These are phyloP conservation scores for Diaporthe helianthi DNA, from an alignment of 2,329 filamentous ascomycete species.

Conservation along the genomic window DNA sequence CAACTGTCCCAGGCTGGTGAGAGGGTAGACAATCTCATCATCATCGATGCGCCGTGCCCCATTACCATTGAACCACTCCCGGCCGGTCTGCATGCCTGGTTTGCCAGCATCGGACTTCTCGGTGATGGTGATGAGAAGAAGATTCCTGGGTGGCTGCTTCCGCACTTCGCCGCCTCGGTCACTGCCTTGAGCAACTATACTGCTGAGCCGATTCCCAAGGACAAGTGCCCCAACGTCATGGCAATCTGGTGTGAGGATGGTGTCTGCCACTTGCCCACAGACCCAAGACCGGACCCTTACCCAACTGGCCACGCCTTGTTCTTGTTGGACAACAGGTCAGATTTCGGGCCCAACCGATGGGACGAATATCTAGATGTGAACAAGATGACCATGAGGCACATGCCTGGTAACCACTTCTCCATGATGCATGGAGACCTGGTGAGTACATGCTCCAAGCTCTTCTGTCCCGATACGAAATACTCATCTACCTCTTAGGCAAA, in stretches of 20 bases:
- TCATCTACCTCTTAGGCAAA: conserved; percentile 42
- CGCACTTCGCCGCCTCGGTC: conserved; percentile 75
- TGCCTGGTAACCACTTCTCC: conserved; percentile 77
- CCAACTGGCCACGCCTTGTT: conserved; percentile 69
- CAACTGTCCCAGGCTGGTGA: conserved; percentile 66
- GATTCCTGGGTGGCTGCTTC: conserved; percentile 75
- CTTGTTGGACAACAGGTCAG: conserved; percentile 75
- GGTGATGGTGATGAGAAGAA: conserved; percentile 66
- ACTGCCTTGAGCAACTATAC: conserved; percentile 73
- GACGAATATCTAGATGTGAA: conserved; percentile 67
- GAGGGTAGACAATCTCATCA: conserved; percentile 63
- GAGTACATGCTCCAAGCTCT: conserved; percentile 35
- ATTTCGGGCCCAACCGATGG: conserved; percentile 75
- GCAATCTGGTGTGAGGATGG: conserved; percentile 78
- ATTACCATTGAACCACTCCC: conserved; percentile 74
- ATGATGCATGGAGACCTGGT: conserved; percentile 72
- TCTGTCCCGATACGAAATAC: background rate
- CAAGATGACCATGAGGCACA: conserved; percentile 70
- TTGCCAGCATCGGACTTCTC: conserved; percentile 74
- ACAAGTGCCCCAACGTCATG: conserved; percentile 65
- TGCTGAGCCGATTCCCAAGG: conserved; percentile 66
- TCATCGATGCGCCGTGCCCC: conserved; percentile 73
- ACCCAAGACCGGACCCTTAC: conserved; percentile 69
- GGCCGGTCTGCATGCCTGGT: conserved; percentile 70
- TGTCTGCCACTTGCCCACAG: conserved; percentile 70